These are phyloP conservation scores for Pestalotiopsis sp. DNA, from an alignment of 2,329 filamentous ascomycete genomes.

Conservation along the genomic window DNA sequence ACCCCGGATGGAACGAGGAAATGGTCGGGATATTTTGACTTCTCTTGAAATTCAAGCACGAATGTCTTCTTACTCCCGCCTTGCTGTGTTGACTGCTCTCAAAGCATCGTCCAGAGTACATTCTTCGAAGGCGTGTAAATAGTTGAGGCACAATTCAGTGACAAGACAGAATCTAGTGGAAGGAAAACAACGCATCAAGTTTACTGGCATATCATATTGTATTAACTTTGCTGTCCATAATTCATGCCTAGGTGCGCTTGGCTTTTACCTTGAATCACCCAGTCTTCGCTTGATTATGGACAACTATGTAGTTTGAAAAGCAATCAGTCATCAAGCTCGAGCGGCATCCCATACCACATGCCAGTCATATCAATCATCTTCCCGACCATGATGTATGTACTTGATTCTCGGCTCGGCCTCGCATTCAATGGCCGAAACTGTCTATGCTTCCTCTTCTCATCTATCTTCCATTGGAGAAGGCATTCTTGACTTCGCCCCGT, in stretches of 20 bases:
- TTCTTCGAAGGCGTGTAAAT: too few relatives aligned
- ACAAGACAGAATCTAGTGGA: too few relatives aligned
- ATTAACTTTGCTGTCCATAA: not conserved
- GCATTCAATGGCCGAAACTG: not conserved
- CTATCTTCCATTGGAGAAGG: conserved; percentile 39
- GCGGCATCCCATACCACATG: not conserved
- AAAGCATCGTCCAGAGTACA: too few relatives aligned
- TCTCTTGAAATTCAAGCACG: too few relatives aligned
- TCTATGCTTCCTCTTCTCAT: not conserved
- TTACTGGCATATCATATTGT: not conserved
- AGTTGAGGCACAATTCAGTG: too few relatives aligned
- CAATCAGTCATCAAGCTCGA: not conserved
- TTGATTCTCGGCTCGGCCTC: not conserved
- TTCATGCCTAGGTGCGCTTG: not conserved
- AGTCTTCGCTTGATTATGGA: not conserved
- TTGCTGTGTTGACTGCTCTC: too few relatives aligned
- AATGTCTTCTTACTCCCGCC: too few relatives aligned
- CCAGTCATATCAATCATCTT: not conserved
- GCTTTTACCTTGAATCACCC: not conserved
- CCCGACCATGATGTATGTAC: not conserved
- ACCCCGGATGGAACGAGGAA: not conserved
- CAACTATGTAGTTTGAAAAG: not conserved
- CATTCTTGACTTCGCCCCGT: conserved; percentile 60
- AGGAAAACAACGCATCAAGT: too few relatives aligned
- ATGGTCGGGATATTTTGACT: not conserved